Conservation (phyloP, 2,329 filamentous ascomycete genomes). For the Verticillium dahliae region DNA sequence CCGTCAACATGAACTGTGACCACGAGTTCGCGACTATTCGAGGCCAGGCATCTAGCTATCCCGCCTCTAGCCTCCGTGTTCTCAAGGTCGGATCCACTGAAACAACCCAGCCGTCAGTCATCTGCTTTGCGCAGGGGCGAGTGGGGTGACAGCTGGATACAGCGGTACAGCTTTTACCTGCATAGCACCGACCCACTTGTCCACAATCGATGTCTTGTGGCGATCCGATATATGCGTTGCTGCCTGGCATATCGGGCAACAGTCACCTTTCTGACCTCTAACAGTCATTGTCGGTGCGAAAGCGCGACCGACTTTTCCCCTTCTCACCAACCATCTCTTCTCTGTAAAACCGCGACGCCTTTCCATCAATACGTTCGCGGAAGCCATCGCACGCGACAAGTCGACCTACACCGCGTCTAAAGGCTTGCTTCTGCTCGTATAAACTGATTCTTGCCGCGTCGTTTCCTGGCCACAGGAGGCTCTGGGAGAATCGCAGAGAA, state of each 20-base stretch:
- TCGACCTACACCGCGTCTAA: conserved; percentile 8
- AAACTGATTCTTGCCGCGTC: background rate
- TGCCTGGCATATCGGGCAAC: background rate
- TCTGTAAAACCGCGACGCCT: conserved; percentile 3
- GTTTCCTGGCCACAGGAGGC: background rate
- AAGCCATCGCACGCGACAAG: conserved; percentile 6
- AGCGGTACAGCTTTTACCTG: too few species aligned
- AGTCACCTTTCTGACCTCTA: background rate
- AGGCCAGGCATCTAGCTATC: background rate
- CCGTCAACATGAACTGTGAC: too few species aligned
- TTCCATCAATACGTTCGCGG: conserved; percentile 7
- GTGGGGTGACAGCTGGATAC: too few species aligned
- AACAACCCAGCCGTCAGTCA: background rate
- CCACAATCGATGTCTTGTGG: too few species aligned
- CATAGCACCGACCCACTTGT: too few species aligned
- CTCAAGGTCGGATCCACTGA: background rate
- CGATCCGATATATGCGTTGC: background rate
- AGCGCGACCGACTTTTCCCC: conserved; percentile 18
- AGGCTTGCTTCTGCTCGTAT: conserved; percentile 1
- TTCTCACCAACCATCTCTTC: conserved; percentile 7
- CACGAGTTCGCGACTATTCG: background rate
- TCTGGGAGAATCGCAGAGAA: background rate
- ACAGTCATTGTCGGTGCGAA: conserved; percentile 5
- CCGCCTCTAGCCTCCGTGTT: background rate
- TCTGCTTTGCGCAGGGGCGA: background rate